phyloP scores from a whole-genome alignment of 371 early-diverging fungal genomes.

The Mucor mucedo region DNA sequence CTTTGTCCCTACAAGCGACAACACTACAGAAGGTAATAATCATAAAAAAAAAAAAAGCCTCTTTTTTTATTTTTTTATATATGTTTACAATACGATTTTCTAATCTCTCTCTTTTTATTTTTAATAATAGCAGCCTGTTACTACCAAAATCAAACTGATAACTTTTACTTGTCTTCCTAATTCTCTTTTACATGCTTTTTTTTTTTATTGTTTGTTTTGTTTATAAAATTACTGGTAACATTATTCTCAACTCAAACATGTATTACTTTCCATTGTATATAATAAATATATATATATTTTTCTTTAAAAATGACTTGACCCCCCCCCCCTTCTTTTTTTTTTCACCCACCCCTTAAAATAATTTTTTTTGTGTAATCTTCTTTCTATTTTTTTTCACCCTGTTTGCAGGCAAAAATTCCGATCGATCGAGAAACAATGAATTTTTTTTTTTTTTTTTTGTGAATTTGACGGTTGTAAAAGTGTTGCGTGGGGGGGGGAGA shows the following conservation, averaged over 20 bases:
- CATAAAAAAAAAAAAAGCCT: background rate
- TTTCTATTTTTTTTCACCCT: too few species aligned
- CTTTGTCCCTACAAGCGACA: constrained; percentile 5
- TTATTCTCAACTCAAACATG: background rate
- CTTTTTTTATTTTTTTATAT: background rate
- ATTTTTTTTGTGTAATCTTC: too few species aligned
- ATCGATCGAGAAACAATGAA: constrained; percentile 2
- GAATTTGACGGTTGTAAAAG: background rate
- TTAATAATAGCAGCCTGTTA: background rate
- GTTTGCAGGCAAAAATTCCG: background rate
- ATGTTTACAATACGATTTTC: background rate
- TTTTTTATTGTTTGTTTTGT: background rate
- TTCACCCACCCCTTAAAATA: too few species aligned
- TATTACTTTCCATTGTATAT: background rate
- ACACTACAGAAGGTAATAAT: constrained; percentile 10
- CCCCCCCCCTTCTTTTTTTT: too few species aligned
- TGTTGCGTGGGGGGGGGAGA: background rate
- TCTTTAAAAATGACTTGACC: too few species aligned
- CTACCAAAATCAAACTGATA: background rate
- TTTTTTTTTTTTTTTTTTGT: background rate
- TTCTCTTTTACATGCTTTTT: background rate
- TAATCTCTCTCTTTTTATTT: background rate
- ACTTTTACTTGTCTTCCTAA: constrained; percentile 1
- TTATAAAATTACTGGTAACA: constrained; percentile 3
- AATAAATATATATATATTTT: too few species aligned